Percentiles rank a stretch among this genome's conserved stretches.
Evolutionary conservation across 345 rosid species (phyloP).

Genomic region (Acer yangbiense): DNA sequence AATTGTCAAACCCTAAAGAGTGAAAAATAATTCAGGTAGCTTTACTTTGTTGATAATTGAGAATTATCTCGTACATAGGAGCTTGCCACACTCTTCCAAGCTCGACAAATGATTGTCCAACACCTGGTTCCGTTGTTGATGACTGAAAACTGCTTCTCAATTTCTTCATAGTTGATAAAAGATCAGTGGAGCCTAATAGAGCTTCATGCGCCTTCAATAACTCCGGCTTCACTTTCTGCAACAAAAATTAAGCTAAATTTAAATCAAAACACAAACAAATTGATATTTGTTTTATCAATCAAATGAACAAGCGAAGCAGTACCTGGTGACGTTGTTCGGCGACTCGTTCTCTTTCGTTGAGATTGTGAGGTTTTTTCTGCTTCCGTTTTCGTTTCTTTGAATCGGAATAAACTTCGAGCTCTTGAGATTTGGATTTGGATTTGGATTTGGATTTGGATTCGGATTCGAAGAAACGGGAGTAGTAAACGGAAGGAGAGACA

Average conservation of each 20-base stretch:
- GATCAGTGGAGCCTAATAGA: conserved; percentile 43
- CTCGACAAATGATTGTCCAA: conserved; percentile 55
- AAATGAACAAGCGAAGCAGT: conserved; percentile 1
- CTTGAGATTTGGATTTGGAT: conserved; percentile 24
- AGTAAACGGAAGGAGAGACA: conserved; percentile 67
- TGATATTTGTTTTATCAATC: not conserved
- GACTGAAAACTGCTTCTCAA: conserved; percentile 36
- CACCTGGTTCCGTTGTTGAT: conserved; percentile 21
- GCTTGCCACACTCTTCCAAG: conserved; percentile 83
- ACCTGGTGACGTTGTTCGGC: conserved; percentile 76
- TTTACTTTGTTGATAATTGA: conserved; percentile 31
- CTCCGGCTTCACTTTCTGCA: conserved; percentile 55
- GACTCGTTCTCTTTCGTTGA: conserved; percentile 63
- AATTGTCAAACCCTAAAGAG: not conserved
- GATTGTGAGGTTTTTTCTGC: conserved; percentile 31
- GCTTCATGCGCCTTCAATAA: conserved; percentile 54
- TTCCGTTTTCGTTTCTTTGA: conserved; percentile 64
- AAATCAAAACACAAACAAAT: not conserved
- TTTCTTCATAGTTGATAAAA: conserved; percentile 42
- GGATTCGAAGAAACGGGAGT: conserved; percentile 72
- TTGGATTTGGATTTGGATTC: conserved; percentile 36
- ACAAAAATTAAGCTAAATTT: not conserved
- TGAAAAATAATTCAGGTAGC: conserved; percentile 12
- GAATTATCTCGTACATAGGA: conserved; percentile 64
- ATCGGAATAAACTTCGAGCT: conserved; percentile 23